Conservation (phyloP, 106 monocot species). For the Dactylorhiza incarnata region DNA sequence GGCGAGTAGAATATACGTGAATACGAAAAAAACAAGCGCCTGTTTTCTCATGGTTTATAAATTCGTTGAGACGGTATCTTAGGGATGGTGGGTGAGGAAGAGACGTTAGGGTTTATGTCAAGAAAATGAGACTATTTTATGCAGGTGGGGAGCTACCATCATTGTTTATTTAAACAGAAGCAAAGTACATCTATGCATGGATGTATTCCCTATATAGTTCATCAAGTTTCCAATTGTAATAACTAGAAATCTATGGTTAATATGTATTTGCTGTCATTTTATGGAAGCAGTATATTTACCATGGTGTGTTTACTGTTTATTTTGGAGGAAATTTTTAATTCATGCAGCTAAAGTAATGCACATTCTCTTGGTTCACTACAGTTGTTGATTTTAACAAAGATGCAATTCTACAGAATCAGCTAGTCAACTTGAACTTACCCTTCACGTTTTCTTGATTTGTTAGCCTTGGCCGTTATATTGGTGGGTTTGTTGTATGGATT, state of each 20-base stretch:
- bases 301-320: not conserved
- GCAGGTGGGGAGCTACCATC: not conserved
- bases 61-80: not conserved
- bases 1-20: no score
- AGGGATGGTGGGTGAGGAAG: not conserved
- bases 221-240: not conserved
- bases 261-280: not conserved
- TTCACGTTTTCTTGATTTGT: constrained; percentile 8
- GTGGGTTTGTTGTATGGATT: constrained; percentile 95
- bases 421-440: constrained; percentile 1
- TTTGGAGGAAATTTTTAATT: not conserved
- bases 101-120: not conserved
- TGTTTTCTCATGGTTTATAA: no score
- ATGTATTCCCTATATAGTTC: not conserved
- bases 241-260: not conserved
- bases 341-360: not conserved
- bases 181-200: not conserved
- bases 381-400: not conserved
- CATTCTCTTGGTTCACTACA: not conserved
- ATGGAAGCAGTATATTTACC: not conserved
- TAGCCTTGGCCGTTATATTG: constrained; percentile 73
- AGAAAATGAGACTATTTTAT: not conserved
- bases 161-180: not conserved
- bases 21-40: no score
- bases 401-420: not conserved